These are phyloP conservation scores for Candida odintsovae DNA, from an alignment of 805 yeast species.

Conservation along the genomic window DNA sequence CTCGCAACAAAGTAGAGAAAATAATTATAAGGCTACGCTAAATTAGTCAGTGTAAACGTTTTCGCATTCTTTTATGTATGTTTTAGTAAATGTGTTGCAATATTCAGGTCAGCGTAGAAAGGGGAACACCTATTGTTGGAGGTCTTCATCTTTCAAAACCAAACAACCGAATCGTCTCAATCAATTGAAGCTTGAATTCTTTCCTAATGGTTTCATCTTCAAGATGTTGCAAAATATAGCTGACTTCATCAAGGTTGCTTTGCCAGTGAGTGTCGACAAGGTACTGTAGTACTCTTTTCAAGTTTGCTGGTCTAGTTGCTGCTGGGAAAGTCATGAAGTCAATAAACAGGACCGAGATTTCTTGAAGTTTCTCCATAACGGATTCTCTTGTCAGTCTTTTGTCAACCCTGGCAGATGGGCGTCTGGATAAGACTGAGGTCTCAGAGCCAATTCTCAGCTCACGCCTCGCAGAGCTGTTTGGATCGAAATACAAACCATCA, in stretches of 20 bases:
- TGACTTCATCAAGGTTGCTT: slow-evolving; percentile 18
- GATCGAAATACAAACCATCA: not conserved
- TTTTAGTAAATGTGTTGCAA: not conserved
- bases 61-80: not conserved
- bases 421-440: not conserved
- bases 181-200: slow-evolving; percentile 11
- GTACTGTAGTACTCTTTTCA: slow-evolving; percentile 28
- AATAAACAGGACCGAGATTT: slow-evolving; percentile 25
- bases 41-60: too few species aligned
- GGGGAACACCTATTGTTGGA: not conserved
- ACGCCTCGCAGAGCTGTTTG: not conserved
- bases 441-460: not conserved
- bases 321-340: slow-evolving; percentile 28
- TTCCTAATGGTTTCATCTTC: slow-evolving; percentile 10
- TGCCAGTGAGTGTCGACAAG: slow-evolving; percentile 32
- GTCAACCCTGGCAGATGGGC: slow-evolving; percentile 1
- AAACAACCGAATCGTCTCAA: slow-evolving; percentile 18
- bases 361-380: slow-evolving; percentile 17
- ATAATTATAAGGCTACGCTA: too few species aligned
- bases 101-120: too few species aligned
- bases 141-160: slow-evolving; percentile 20
- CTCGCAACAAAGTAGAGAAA: too few species aligned
- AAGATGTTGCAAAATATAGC: slow-evolving; percentile 8
- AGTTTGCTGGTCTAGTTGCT: slow-evolving; percentile 28
- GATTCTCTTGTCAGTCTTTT: slow-evolving; percentile 6